Conservation (phyloP, 2,329 filamentous ascomycete genomes). For the Volutella citrinella region DNA sequence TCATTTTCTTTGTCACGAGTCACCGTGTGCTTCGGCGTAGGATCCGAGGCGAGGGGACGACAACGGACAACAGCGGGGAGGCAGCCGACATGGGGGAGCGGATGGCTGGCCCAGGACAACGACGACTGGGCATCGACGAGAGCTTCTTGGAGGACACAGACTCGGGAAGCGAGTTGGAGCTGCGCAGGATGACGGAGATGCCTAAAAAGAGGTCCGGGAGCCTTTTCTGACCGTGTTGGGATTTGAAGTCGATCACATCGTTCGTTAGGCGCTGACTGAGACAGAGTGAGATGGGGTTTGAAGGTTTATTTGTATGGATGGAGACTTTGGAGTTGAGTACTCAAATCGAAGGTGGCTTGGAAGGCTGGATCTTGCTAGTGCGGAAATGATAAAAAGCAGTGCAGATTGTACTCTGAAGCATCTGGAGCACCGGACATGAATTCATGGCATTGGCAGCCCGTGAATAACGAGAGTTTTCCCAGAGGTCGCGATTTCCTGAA, state of each 20-base stretch:
- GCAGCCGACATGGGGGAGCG: slow-evolving; percentile 16
- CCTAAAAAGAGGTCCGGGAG: slow-evolving; percentile 23
- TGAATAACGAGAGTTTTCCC: slow-evolving; percentile 68
- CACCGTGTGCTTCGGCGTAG: slow-evolving; percentile 30
- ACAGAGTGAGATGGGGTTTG: neutral
- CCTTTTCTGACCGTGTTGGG: slow-evolving; percentile 13
- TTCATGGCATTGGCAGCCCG: too few relatives aligned
- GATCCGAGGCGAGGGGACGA: slow-evolving; percentile 2
- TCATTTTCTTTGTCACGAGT: slow-evolving; percentile 72
- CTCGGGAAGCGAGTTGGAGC: slow-evolving; percentile 33
- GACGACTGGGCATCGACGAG: slow-evolving; percentile 12
- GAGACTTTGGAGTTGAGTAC: slow-evolving; percentile 8
- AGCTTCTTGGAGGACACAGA: slow-evolving; percentile 29
- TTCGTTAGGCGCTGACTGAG: too few relatives aligned
- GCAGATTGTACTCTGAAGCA: too few relatives aligned
- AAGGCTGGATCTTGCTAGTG: too few relatives aligned
- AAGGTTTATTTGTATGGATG: slow-evolving; percentile 8
- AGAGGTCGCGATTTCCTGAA: slow-evolving; percentile 55
- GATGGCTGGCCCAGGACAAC: slow-evolving; percentile 5
- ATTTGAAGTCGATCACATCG: too few relatives aligned
- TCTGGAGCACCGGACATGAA: too few relatives aligned
- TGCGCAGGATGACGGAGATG: slow-evolving; percentile 25
- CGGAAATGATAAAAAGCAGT: slow-evolving; percentile 8
- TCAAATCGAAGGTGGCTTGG: too few relatives aligned
- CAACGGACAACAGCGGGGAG: slow-evolving; percentile 3